These are phyloP conservation scores for Flaveria sonorensis DNA, from an alignment of 129 eudicot genomes.

Conservation along the genomic window DNA sequence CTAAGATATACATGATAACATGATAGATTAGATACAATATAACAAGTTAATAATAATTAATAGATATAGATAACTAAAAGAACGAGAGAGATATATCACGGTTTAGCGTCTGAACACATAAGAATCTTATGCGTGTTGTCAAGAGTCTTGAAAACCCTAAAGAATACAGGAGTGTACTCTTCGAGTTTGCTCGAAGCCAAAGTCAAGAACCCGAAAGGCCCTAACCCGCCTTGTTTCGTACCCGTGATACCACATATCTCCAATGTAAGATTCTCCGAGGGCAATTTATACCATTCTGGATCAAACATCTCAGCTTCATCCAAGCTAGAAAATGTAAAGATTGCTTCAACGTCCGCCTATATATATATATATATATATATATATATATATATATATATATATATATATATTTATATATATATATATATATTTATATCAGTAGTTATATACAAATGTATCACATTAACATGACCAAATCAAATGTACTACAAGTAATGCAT, in stretches of 20 bases:
- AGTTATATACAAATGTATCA: slow-evolving; percentile 18
- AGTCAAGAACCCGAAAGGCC: slow-evolving; percentile 45
- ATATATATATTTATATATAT: no score
- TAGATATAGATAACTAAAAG: background rate
- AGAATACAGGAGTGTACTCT: slow-evolving; percentile 43
- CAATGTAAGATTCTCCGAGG: slow-evolving; percentile 30
- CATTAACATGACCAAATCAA: background rate
- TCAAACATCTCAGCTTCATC: slow-evolving; percentile 59
- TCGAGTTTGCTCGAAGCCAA: slow-evolving; percentile 37
- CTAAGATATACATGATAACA: background rate
- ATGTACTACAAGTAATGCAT: background rate
- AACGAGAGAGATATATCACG: slow-evolving; percentile 14
- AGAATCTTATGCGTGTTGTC: slow-evolving; percentile 35
- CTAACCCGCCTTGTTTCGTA: slow-evolving; percentile 39
- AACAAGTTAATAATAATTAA: background rate
- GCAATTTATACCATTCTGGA: slow-evolving; percentile 45
- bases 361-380: no score
- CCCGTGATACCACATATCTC: slow-evolving; percentile 39
- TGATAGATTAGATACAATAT: background rate
- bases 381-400: no score
- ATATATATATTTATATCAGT: no score
- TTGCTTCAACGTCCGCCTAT: slow-evolving; percentile 68
- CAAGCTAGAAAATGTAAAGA: slow-evolving; percentile 46
- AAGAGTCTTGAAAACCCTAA: slow-evolving; percentile 38
- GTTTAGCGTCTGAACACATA: slow-evolving; percentile 48